A percentile compares a stretch with the other conserved stretches of the same genome.
phyloP scores from a whole-genome alignment of 352 stramenopile species.

The Peronospora farinosa region DNA sequence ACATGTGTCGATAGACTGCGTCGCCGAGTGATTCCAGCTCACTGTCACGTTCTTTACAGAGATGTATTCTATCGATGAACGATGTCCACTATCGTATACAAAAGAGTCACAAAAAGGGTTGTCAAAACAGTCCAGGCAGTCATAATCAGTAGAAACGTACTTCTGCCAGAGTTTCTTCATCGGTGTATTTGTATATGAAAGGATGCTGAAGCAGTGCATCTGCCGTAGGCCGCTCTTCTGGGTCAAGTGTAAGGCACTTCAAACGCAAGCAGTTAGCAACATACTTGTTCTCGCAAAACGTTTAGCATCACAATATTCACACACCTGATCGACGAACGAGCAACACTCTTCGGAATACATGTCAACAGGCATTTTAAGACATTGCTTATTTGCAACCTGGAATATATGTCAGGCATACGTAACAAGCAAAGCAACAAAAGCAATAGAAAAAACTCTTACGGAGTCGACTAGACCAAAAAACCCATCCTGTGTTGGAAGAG shows the following conservation, averaged over 20 bases:
- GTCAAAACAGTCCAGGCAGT: slow-evolving; percentile 4
- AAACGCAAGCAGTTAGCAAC: slow-evolving; percentile 2
- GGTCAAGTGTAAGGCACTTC: slow-evolving; percentile 65
- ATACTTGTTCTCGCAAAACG: background rate
- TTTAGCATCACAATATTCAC: background rate
- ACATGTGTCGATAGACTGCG: slow-evolving; percentile 75
- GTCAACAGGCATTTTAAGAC: slow-evolving; percentile 54
- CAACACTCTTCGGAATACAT: slow-evolving; percentile 62
- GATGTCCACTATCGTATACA: slow-evolving; percentile 41
- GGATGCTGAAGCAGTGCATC: slow-evolving; percentile 58
- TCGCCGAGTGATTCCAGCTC: slow-evolving; percentile 67
- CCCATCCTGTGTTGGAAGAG: slow-evolving; percentile 77
- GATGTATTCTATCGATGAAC: slow-evolving; percentile 50
- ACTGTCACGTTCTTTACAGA: slow-evolving; percentile 50
- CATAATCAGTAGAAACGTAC: slow-evolving; percentile 23
- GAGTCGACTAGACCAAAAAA: slow-evolving; percentile 87
- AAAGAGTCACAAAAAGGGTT: background rate
- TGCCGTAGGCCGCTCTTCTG: slow-evolving; percentile 53
- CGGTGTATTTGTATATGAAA: slow-evolving; percentile 63
- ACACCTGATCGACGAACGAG: slow-evolving; percentile 63
- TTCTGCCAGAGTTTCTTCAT: slow-evolving; percentile 60
- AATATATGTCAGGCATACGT: slow-evolving; percentile 1
- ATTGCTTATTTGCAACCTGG: slow-evolving; percentile 75
- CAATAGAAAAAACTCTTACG: slow-evolving; percentile 27
- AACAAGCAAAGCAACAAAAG: background rate